These are phyloP conservation scores for Moesziomyces antarcticus DNA, from an alignment of 1,284 basidiomycete species.

Conservation along the genomic window DNA sequence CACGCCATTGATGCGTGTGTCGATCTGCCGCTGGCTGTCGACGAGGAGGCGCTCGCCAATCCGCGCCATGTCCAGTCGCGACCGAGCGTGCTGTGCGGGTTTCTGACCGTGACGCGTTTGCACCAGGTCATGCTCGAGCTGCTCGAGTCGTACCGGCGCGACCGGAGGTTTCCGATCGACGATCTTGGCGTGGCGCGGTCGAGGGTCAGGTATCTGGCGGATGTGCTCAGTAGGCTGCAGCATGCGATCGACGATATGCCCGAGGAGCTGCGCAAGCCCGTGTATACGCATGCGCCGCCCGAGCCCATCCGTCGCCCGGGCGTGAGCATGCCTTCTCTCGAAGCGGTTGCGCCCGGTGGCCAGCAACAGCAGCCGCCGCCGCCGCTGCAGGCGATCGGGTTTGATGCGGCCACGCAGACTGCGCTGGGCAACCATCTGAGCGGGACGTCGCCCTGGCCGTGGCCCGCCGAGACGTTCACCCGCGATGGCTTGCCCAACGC, in stretches of 20 bases:
- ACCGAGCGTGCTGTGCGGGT: constrained; percentile 45
- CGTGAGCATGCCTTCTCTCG: constrained; percentile 19
- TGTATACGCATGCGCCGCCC: constrained; percentile 31
- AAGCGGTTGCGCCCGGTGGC: constrained; percentile 5
- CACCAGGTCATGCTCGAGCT: constrained; percentile 50
- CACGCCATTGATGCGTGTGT: constrained; percentile 49
- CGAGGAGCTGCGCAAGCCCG: constrained; percentile 33
- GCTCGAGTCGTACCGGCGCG: constrained; percentile 46
- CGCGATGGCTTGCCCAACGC: constrained; percentile 36
- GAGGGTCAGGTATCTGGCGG: constrained; percentile 29
- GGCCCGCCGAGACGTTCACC: constrained; percentile 45
- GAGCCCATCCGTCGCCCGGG: constrained; percentile 23
- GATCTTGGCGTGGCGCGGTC: constrained; percentile 23
- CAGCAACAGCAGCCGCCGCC: constrained; percentile 17
- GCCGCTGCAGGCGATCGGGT: constrained; percentile 38
- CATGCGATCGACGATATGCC: constrained; percentile 46
- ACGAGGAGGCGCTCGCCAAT: constrained; percentile 40
- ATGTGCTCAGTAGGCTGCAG: constrained; percentile 24
- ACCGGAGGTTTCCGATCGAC: constrained; percentile 38
- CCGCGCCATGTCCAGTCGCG: constrained; percentile 18
- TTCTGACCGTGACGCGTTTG: constrained; percentile 44
- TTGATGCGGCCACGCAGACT: constrained; percentile 28
- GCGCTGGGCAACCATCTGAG: constrained; percentile 32
- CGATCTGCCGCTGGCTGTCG: constrained; percentile 47
- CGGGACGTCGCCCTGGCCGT: constrained; percentile 34